Conservation (phyloP, 208 protist genomes). For the Lotmaria passim region DNA sequence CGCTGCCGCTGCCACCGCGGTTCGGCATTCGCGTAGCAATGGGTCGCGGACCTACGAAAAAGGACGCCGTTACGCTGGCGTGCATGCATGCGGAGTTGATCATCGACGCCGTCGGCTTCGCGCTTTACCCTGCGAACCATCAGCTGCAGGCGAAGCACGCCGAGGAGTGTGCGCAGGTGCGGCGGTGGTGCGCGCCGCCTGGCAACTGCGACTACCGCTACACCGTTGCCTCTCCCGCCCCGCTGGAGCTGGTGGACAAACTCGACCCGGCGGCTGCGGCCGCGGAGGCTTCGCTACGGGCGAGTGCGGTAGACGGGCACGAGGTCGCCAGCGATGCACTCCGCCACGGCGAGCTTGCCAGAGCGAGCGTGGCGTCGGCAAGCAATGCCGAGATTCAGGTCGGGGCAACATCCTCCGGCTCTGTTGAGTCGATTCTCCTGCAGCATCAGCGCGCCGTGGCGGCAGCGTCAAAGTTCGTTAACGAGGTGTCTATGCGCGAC, state of each 20-base stretch:
- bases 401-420: neutral
- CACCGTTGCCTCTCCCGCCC: constrained; percentile 47
- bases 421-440: constrained; percentile 67
- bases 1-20: constrained; percentile 61
- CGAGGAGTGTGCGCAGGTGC: constrained; percentile 65
- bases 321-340: neutral
- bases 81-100: constrained; percentile 93
- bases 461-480: constrained; percentile 33
- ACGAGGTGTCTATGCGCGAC: constrained; percentile 38
- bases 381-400: neutral
- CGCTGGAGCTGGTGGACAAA: constrained; percentile 47
- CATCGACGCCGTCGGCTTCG: constrained; percentile 83
- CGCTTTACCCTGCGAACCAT: constrained; percentile 59
- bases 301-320: neutral
- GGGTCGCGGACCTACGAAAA: constrained; percentile 62
- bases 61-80: constrained; percentile 70
- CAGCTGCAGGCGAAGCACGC: constrained; percentile 64
- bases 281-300: neutral
- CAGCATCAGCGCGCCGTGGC: constrained; percentile 62
- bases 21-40: constrained; percentile 79
- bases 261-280: neutral
- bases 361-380: neutral
- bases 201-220: constrained; percentile 63
- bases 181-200: constrained; percentile 72
- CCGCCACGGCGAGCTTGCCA: neutral